Percentiles rank a stretch among this genome's conserved stretches.
phyloP scores from a whole-genome alignment of 208 protist species.

The Zelonia costaricensis region DNA sequence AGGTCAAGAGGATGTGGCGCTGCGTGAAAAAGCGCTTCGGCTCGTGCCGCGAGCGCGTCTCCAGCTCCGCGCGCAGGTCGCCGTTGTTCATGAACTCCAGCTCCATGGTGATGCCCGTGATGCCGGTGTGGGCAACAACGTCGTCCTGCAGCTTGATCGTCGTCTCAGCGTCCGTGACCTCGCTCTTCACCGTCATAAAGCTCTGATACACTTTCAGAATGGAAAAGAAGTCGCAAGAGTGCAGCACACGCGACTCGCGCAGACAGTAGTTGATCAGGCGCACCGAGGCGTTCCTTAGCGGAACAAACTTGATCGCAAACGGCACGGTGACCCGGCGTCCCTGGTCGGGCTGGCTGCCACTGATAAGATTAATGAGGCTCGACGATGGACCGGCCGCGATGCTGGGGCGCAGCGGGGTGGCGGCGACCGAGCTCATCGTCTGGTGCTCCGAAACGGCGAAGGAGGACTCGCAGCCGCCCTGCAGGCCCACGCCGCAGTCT shows the following conservation, averaged over 20 bases:
- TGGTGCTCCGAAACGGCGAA: slow-evolving; percentile 5
- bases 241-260: slow-evolving; percentile 57
- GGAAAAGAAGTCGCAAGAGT: slow-evolving; percentile 69
- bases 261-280: slow-evolving; percentile 48
- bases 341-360: not conserved
- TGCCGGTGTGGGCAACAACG: slow-evolving; percentile 5
- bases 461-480: slow-evolving; percentile 2
- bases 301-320: slow-evolving; percentile 62
- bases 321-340: not conserved
- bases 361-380: not conserved
- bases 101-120: slow-evolving; percentile 43
- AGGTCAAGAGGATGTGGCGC: slow-evolving; percentile 56
- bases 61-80: slow-evolving; percentile 73
- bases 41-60: slow-evolving; percentile 28
- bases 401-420: not conserved
- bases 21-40: slow-evolving; percentile 46
- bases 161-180: slow-evolving; percentile 37
- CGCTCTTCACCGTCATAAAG: slow-evolving; percentile 41
- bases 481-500: slow-evolving; percentile 2
- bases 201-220: slow-evolving; percentile 75
- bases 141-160: slow-evolving; percentile 33
- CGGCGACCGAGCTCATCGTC: not conserved
- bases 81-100: slow-evolving; percentile 81
- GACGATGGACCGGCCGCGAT: not conserved
- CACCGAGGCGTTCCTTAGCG: slow-evolving; percentile 55